Percentiles rank a stretch among this genome's conserved stretches.
phyloP scores from a whole-genome alignment of 1,284 basidiomycete species.

The Malassezia arunalokei region DNA sequence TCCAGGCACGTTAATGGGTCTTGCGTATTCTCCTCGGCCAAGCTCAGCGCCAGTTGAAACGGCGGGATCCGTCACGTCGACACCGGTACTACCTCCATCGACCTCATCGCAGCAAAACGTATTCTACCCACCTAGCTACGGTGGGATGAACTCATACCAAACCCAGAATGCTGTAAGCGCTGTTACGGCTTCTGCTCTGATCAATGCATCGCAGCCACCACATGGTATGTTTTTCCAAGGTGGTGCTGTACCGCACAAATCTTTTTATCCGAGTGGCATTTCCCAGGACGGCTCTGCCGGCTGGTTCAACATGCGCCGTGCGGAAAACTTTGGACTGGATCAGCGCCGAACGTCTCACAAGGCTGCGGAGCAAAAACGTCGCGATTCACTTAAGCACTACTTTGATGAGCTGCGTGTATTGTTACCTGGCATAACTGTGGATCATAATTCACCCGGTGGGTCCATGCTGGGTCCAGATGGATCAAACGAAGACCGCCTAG shows the following conservation, averaged over 20 bases:
- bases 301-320: slow-evolving; percentile 27
- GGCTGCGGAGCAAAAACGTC: slow-evolving; percentile 88
- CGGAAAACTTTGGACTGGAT: slow-evolving; percentile 31
- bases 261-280: slow-evolving; percentile 25
- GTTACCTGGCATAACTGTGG: slow-evolving; percentile 53
- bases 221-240: background rate
- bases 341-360: slow-evolving; percentile 85
- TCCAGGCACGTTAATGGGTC: slow-evolving; percentile 41
- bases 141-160: background rate
- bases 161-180: slow-evolving; percentile 3
- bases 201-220: slow-evolving; percentile 5
- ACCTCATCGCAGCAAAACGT: background rate
- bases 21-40: slow-evolving; percentile 6
- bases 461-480: slow-evolving; percentile 41
- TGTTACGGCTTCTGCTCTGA: slow-evolving; percentile 4
- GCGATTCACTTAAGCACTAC: slow-evolving; percentile 86
- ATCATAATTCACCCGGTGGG: slow-evolving; percentile 39
- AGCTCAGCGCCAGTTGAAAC: background rate
- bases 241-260: slow-evolving; percentile 11
- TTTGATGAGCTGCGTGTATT: slow-evolving; percentile 84
- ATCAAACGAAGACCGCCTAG: slow-evolving; percentile 25
- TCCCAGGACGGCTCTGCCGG: slow-evolving; percentile 26
- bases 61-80: background rate
- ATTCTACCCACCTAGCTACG: background rate
- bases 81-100: slow-evolving; percentile 3